phyloP scores from a whole-genome alignment of 768 basidiomycete genomes.

The Lanmaoa rubissima region DNA sequence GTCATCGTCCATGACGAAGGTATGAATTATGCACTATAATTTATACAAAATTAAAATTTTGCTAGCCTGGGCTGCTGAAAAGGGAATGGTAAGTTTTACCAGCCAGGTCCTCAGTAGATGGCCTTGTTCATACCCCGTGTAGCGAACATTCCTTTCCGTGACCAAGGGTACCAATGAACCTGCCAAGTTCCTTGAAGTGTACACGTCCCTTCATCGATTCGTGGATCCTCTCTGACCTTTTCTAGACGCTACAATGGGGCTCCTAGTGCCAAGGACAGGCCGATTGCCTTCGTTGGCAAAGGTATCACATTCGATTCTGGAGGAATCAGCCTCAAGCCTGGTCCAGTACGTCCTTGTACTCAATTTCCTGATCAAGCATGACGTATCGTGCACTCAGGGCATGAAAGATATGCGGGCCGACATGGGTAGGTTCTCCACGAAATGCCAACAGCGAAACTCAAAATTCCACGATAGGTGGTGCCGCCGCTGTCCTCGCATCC shows the following conservation, averaged over 20 bases:
- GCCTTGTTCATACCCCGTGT: not conserved
- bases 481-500: slow-evolving; percentile 72
- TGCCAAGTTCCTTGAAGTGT: slow-evolving; percentile 87
- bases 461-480: slow-evolving; percentile 50
- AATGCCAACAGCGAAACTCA: not conserved
- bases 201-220: slow-evolving; percentile 11
- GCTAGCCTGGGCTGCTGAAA: slow-evolving; percentile 76
- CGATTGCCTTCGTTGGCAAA: slow-evolving; percentile 80
- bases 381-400: slow-evolving; percentile 38
- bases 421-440: slow-evolving; percentile 59
- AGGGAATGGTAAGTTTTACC: slow-evolving; percentile 65
- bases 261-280: slow-evolving; percentile 49
- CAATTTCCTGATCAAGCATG: not conserved
- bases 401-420: slow-evolving; percentile 88
- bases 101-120: not conserved
- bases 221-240: not conserved
- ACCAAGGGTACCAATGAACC: slow-evolving; percentile 80
- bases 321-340: slow-evolving; percentile 84
- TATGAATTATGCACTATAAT: slow-evolving; percentile 25
- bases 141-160: slow-evolving; percentile 86
- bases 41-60: not conserved
- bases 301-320: slow-evolving; percentile 90
- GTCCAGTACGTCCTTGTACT: slow-evolving; percentile 44
- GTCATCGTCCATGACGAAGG: slow-evolving; percentile 74
- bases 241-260: slow-evolving; percentile 81